phyloP scores from a whole-genome alignment of 768 basidiomycete genomes.

The Scleroderma bovista region DNA sequence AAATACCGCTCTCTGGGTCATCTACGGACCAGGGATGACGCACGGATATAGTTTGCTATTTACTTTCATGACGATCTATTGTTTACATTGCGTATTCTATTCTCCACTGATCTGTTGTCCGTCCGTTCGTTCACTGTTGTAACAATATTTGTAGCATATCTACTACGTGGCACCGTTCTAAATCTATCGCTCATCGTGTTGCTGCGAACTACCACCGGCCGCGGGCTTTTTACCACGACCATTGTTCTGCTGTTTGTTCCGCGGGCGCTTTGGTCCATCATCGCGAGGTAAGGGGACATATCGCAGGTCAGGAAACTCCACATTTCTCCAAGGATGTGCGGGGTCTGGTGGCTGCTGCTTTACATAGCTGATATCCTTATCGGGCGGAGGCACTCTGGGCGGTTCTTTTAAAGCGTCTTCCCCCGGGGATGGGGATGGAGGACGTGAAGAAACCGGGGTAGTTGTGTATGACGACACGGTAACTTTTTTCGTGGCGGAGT shows the following conservation, averaged over 20 bases:
- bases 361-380: slow-evolving; percentile 33
- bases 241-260: neutral
- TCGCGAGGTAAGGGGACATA: slow-evolving; percentile 33
- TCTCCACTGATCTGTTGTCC: neutral
- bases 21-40: neutral
- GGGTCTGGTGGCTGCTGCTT: slow-evolving; percentile 20
- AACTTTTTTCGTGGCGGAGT: slow-evolving; percentile 45
- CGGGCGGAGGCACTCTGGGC: slow-evolving; percentile 36
- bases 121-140: neutral
- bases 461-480: slow-evolving; percentile 47
- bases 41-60: neutral
- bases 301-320: slow-evolving; percentile 24
- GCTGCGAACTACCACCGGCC: neutral
- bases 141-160: neutral
- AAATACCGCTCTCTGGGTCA: neutral
- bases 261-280: neutral
- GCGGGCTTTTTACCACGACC: neutral
- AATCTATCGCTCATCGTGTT: no score
- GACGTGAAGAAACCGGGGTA: slow-evolving; percentile 28
- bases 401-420: slow-evolving; percentile 31
- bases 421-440: slow-evolving; percentile 34
- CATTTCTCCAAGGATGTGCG: slow-evolving; percentile 41
- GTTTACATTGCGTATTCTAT: neutral
- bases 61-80: neutral
- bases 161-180: neutral